A percentile compares a stretch with the other conserved stretches of the same genome.
phyloP scores from a whole-genome alignment of 192 early-diverging fungal genomes.

The Spizellomyces punctatus region DNA sequence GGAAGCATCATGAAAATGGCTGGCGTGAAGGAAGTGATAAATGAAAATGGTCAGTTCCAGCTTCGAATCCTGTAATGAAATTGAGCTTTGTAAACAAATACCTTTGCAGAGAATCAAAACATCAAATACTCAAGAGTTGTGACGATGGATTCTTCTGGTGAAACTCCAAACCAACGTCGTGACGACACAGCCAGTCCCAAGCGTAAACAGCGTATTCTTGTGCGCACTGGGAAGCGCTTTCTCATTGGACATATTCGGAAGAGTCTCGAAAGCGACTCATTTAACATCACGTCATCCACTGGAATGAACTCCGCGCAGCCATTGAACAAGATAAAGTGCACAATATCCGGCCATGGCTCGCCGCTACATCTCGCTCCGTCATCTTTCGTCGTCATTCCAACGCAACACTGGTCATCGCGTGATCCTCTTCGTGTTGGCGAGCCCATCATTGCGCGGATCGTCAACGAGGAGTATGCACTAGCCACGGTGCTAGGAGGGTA shows the following conservation, averaged over 20 bases:
- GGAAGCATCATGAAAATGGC: slow-evolving; percentile 1
- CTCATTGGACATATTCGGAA: background rate
- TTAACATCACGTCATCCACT: background rate
- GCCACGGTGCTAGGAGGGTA: slow-evolving; percentile 1
- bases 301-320: background rate
- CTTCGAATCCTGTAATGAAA: too few species aligned
- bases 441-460: background rate
- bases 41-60: too few species aligned
- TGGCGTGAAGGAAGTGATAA: background rate
- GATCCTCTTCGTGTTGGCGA: background rate
- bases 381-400: background rate
- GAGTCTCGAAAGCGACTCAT: background rate
- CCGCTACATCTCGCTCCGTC: background rate
- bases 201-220: background rate
- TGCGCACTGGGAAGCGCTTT: background rate
- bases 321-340: background rate
- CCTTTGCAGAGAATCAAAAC: too few species aligned
- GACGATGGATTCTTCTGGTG: too few species aligned
- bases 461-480: background rate
- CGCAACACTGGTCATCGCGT: background rate
- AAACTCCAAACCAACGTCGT: too few species aligned
- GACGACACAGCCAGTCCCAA: too few species aligned
- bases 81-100: too few species aligned
- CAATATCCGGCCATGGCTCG: background rate
- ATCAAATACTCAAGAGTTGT: too few species aligned